Percentiles rank a stretch among this genome's conserved stretches.
Evolutionary conservation across 2,329 filamentous ascomycete species (phyloP).

Genomic region (Alternaria conjuncta): DNA sequence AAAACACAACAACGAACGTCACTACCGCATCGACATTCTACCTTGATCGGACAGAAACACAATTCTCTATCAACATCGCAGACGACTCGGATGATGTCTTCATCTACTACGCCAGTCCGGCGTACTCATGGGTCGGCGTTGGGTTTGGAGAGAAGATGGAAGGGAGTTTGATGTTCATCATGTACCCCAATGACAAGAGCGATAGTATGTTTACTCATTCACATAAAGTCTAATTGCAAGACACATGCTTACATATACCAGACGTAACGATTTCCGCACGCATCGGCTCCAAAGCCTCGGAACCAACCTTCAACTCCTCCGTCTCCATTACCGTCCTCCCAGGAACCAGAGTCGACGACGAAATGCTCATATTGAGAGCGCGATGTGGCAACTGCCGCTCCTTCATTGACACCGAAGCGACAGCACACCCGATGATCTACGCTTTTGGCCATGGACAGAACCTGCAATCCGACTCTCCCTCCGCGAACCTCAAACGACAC

Average conservation of each 20-base stretch:
- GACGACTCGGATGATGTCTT: slow-evolving; percentile 43
- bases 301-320: slow-evolving; percentile 42
- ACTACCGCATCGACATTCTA: slow-evolving; percentile 42
- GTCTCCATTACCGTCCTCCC: slow-evolving; percentile 39
- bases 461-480: slow-evolving; percentile 34
- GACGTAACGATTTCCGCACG: slow-evolving; percentile 49
- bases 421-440: slow-evolving; percentile 50
- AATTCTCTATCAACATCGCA: slow-evolving; percentile 45
- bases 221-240: too few relatives aligned
- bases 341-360: slow-evolving; percentile 42
- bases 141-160: slow-evolving; percentile 54
- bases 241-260: slow-evolving; percentile 14
- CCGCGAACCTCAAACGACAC: slow-evolving; percentile 48
- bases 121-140: slow-evolving; percentile 54
- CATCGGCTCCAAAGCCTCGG: slow-evolving; percentile 40
- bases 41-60: slow-evolving; percentile 39
- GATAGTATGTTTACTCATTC: slow-evolving; percentile 39
- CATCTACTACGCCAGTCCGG: slow-evolving; percentile 44
- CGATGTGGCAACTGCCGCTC: slow-evolving; percentile 50
- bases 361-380: slow-evolving; percentile 47
- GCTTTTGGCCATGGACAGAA: slow-evolving; percentile 47
- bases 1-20: slow-evolving; percentile 17
- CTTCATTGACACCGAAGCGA: slow-evolving; percentile 42
- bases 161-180: slow-evolving; percentile 53
- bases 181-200: slow-evolving; percentile 48